Percentiles rank a stretch among this genome's conserved stretches.
Conservation (phyloP, 2,329 filamentous ascomycete species). For the Aureobasidium namibiae region DNA sequence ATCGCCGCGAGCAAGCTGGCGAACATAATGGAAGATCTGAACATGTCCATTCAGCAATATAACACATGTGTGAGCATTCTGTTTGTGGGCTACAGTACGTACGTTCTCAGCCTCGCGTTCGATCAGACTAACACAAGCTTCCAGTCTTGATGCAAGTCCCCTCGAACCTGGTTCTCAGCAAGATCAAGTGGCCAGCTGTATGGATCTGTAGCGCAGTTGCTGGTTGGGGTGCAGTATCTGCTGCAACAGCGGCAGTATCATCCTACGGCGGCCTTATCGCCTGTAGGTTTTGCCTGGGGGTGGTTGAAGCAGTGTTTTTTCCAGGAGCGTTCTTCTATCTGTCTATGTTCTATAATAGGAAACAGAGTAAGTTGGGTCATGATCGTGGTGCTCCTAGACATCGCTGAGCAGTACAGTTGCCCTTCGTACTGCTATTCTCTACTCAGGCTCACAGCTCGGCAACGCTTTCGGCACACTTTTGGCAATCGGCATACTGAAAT, state of each 20-base stretch:
- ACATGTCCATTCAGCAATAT: conserved; percentile 33
- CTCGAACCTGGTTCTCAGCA: conserved; percentile 31
- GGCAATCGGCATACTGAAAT: conserved; percentile 1
- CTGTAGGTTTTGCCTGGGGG: conserved; percentile 32
- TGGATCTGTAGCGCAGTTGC: conserved; percentile 26
- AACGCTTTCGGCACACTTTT: conserved; percentile 38
- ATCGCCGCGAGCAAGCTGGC: conserved; percentile 59
- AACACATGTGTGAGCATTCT: conserved; percentile 37
- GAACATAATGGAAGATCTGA: conserved; percentile 38
- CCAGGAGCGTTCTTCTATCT: conserved; percentile 41
- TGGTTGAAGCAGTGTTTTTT: conserved; percentile 37
- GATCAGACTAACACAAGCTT: conserved; percentile 24
- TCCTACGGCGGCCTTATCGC: conserved; percentile 30
- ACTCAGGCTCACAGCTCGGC: conserved; percentile 43
- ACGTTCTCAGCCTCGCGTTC: conserved; percentile 17
- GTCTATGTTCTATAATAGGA: conserved; percentile 46
- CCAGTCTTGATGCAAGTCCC: conserved; percentile 24
- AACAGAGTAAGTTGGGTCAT: conserved; percentile 27
- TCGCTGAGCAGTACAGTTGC: conserved; percentile 26
- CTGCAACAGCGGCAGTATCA: conserved; percentile 25
- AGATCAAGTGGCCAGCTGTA: conserved; percentile 25
- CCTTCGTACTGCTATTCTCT: conserved; percentile 45
- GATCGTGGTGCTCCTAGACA: too few relatives aligned
- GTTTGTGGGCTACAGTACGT: conserved; percentile 33
- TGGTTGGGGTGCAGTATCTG: conserved; percentile 28